Conservation (phyloP, 2,329 filamentous ascomycete genomes). For the Westerdykella sp. region DNA sequence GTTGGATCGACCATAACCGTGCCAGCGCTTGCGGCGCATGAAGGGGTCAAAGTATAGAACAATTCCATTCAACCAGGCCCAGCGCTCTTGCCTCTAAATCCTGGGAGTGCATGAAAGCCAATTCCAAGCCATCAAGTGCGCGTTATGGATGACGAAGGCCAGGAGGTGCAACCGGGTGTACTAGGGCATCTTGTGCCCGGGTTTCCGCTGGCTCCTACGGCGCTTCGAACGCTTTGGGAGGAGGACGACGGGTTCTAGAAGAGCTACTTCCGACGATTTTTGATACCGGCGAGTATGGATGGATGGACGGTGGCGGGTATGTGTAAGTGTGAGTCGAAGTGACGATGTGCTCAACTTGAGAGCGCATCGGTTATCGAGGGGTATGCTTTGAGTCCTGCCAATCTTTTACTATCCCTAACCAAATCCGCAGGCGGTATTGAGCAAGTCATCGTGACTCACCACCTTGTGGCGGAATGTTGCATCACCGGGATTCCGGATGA, state of each 20-base stretch:
- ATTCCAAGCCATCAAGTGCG: constrained; percentile 82
- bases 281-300: constrained; percentile 79
- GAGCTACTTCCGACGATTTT: constrained; percentile 75
- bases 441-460: constrained; percentile 74
- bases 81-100: constrained; percentile 56
- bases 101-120: constrained; percentile 76
- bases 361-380: constrained; percentile 77
- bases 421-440: constrained; percentile 64
- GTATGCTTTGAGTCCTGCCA: constrained; percentile 41
- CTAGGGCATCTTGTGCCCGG: constrained; percentile 85
- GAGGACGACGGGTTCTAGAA: constrained; percentile 76
- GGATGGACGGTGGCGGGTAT: constrained; percentile 64
- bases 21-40: constrained; percentile 53
- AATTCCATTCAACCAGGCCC: constrained; percentile 11
- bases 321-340: constrained; percentile 51
- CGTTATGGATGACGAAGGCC: constrained; percentile 71
- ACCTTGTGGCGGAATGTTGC: constrained; percentile 68
- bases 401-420: constrained; percentile 1
- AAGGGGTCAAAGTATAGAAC: constrained; percentile 47
- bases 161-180: constrained; percentile 56
- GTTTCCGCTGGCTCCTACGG: constrained; percentile 71
- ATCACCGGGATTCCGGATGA: constrained; percentile 74
- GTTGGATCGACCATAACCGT: constrained; percentile 59
- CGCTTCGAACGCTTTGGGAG: constrained; percentile 72
- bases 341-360: constrained; percentile 89